Percentiles rank a stretch among this genome's conserved stretches.
Evolutionary conservation across 2,329 filamentous ascomycete species (phyloP).

Genomic region (Ophiocordyceps unilateralis): DNA sequence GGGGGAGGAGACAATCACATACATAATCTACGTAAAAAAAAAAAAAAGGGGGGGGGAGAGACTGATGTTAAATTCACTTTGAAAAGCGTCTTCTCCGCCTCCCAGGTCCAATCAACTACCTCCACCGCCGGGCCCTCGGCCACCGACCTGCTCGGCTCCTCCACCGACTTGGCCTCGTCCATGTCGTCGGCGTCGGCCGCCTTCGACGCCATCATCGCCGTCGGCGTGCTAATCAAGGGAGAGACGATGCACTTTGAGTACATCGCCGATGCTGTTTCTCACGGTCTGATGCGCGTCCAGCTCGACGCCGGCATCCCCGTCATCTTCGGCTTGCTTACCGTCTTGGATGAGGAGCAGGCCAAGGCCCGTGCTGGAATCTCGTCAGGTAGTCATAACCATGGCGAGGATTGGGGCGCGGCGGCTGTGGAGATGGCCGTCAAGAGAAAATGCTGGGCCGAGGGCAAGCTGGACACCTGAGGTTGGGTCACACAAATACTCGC

Average conservation of each 20-base stretch:
- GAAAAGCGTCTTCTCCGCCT: slow-evolving; percentile 61
- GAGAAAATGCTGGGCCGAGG: slow-evolving; percentile 66
- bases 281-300: slow-evolving; percentile 88
- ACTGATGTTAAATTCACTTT: background rate
- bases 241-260: slow-evolving; percentile 99
- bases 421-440: slow-evolving; percentile 90
- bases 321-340: slow-evolving; percentile 80
- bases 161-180: slow-evolving; percentile 40
- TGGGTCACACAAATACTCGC: no score
- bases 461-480: slow-evolving; percentile 34
- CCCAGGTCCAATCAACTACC: slow-evolving; percentile 59
- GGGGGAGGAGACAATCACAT: no score
- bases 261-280: slow-evolving; percentile 78
- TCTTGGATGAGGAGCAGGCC: slow-evolving; percentile 78
- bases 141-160: slow-evolving; percentile 57
- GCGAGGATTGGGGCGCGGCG: slow-evolving; percentile 87
- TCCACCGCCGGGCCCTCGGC: slow-evolving; percentile 45
- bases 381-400: slow-evolving; percentile 67
- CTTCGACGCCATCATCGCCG: slow-evolving; percentile 88
- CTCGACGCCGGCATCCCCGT: slow-evolving; percentile 79
- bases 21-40: no score
- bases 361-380: slow-evolving; percentile 63
- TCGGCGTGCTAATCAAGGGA: slow-evolving; percentile 94
- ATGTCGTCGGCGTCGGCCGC: slow-evolving; percentile 31
- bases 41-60: background rate